Conservation (phyloP, 2,329 filamentous ascomycete genomes). For the Trichoderma sp. region DNA sequence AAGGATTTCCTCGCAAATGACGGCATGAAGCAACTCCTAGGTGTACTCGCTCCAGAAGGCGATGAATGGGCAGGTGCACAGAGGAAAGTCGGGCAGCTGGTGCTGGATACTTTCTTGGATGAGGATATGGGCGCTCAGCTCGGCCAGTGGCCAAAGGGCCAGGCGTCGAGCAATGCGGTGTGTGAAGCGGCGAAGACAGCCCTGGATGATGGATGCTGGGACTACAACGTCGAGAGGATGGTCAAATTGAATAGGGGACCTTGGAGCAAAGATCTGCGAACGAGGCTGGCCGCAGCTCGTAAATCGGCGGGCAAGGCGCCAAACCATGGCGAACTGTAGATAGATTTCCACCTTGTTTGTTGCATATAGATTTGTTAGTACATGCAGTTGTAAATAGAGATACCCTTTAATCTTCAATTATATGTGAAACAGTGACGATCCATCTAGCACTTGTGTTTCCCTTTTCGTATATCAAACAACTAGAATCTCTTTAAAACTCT, state of each 20-base stretch:
- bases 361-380: neutral
- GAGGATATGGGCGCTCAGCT: slow-evolving; percentile 62
- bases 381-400: slow-evolving; percentile 3
- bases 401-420: slow-evolving; percentile 7
- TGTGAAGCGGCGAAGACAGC: slow-evolving; percentile 42
- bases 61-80: slow-evolving; percentile 55
- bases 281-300: slow-evolving; percentile 42
- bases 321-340: slow-evolving; percentile 43
- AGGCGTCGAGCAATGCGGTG: slow-evolving; percentile 41
- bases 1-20: slow-evolving; percentile 57
- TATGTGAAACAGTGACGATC: neutral
- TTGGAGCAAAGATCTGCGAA: slow-evolving; percentile 52
- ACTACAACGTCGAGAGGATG: slow-evolving; percentile 53
- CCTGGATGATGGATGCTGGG: slow-evolving; percentile 60
- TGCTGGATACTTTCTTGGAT: slow-evolving; percentile 70
- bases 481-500: neutral
- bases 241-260: slow-evolving; percentile 45
- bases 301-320: slow-evolving; percentile 37
- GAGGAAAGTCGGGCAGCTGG: slow-evolving; percentile 60
- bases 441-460: neutral
- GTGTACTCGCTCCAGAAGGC: slow-evolving; percentile 54
- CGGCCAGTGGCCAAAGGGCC: slow-evolving; percentile 58
- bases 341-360: slow-evolving; percentile 33
- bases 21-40: slow-evolving; percentile 60
- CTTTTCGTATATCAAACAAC: neutral